Base-by-base conservation (phyloP, 345 rosid species). In the Citrus unshiu region DNA sequence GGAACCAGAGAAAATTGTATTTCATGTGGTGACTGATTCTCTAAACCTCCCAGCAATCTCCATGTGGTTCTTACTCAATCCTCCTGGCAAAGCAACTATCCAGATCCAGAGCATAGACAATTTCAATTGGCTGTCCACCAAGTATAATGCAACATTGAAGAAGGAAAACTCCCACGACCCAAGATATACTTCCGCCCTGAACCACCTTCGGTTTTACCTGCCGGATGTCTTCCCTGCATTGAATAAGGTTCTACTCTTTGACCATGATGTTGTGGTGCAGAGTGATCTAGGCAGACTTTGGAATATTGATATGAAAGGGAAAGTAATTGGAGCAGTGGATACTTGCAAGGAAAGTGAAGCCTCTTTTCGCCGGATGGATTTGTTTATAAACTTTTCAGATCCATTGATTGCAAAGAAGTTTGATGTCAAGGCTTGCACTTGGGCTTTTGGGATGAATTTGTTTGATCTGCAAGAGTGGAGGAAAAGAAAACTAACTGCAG, bases 361-460 rank as follows among this genome's bases (percentile, higher is more conserved):
- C 80, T 84, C 98, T 27, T 92, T 87, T 77, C 90, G 79, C 70
- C 85, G 77, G 43, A 92, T 93, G 91, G 86, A 85, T 73, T 85
- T 73, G 85, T 87, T 88, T 77, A 63, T 96, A 43, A 85, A 94
- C 83, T 96, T 93, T 82, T 86, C 97, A 68, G 93, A 94, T 82
- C 85, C 88, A 29, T 86, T 89, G 77, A 85, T 93, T 62, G 84
- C 88, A 35, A 82, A 85, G 83, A 85, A 85, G 76, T 91, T 92
- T 75, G 81, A 85, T 83, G 88, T 89, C 37, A 85, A 86, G 82
- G 84, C 93, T 60, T 93, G 99, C 85, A 91, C 97, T 4, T 96
- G 99, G 99, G 97, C 97, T 7, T 96, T 90, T 77, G 99, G 99
- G 46, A 87, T 94, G 98, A 94, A 96, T 88, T 81, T 96, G 79